phyloP scores from a whole-genome alignment of 2,329 filamentous ascomycete genomes.

The Chalara sp. region DNA sequence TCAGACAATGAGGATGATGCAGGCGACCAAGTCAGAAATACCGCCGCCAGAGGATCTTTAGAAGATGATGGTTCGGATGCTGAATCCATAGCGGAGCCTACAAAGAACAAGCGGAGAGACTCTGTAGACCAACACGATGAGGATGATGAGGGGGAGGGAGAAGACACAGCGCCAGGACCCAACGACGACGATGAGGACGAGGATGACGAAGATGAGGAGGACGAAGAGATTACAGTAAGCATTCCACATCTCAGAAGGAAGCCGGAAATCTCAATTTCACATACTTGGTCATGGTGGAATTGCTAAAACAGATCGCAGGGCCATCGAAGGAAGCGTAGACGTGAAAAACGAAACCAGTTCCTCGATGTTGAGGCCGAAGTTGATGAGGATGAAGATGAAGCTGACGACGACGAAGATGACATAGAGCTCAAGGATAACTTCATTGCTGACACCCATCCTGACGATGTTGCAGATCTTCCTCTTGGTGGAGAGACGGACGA shows the following conservation, averaged over 20 bases:
- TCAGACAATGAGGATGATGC: conserved; percentile 20
- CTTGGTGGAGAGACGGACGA: conserved; percentile 80
- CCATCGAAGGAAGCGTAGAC: conserved; percentile 73
- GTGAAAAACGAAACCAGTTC: conserved; percentile 74
- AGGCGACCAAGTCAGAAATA: conserved; percentile 20
- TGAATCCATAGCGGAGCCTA: conserved; percentile 32
- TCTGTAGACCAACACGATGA: conserved; percentile 24
- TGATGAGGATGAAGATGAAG: conserved; percentile 85
- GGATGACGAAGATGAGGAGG: conserved; percentile 55
- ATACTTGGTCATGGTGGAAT: conserved; percentile 5
- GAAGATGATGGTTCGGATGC: conserved; percentile 41
- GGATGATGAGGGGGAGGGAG: conserved; percentile 35
- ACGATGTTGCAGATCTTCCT: conserved; percentile 73
- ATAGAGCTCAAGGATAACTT: conserved; percentile 74
- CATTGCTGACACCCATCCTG: conserved; percentile 83
- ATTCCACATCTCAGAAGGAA: not conserved
- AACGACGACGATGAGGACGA: conserved; percentile 40
- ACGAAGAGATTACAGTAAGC: conserved; percentile 52
- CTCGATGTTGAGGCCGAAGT: conserved; percentile 98
- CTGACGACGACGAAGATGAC: conserved; percentile 84
- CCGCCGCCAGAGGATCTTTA: conserved; percentile 24
- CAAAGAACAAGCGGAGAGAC: conserved; percentile 15
- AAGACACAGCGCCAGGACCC: conserved; percentile 25
- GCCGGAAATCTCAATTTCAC: not conserved
- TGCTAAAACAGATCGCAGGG: conserved; percentile 37